Evolutionary conservation across 2,329 filamentous ascomycete species (phyloP).

Genomic region (Ascochyta koolunga): DNA sequence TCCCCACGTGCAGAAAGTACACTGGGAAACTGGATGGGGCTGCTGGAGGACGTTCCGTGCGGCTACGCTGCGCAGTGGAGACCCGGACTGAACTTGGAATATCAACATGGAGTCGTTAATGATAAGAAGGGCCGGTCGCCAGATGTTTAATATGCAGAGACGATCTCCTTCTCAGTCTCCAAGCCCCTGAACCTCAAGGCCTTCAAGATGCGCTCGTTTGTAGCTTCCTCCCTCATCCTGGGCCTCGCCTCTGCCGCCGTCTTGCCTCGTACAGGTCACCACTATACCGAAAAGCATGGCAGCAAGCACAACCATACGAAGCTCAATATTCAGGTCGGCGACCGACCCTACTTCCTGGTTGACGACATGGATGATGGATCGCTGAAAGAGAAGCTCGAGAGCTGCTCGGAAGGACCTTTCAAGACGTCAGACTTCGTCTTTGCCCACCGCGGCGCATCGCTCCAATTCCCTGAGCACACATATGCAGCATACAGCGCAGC

Average conservation of each 20-base stretch:
- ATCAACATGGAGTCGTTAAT: constrained; percentile 6
- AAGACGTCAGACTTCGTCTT: constrained; percentile 43
- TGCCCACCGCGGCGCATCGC: constrained; percentile 44
- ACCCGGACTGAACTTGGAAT: constrained; percentile 12
- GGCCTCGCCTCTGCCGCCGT: constrained; percentile 38
- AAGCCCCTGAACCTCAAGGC: constrained; percentile 7
- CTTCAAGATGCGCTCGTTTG: constrained; percentile 37
- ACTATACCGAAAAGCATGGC: constrained; percentile 24
- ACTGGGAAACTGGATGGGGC: constrained; percentile 24
- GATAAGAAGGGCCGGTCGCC: constrained; percentile 31
- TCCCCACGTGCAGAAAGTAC: constrained; percentile 36
- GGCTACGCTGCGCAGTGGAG: constrained; percentile 11
- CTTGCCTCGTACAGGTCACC: constrained; percentile 23
- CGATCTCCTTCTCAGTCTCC: constrained; percentile 13
- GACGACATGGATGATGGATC: constrained; percentile 47
- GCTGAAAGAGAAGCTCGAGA: constrained; percentile 46
- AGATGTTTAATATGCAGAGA: constrained; percentile 24
- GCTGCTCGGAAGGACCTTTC: constrained; percentile 46
- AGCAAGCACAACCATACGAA: constrained; percentile 18
- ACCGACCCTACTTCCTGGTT: constrained; percentile 46
- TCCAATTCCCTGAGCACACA: constrained; percentile 47
- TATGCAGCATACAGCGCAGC: constrained; percentile 40
- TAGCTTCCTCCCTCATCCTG: constrained; percentile 34
- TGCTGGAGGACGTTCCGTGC: constrained; percentile 19
- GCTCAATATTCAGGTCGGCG: constrained; percentile 45